Evolutionary conservation across 108 stramenopile species (phyloP).

Genomic region (Stephanodiscus triporus): DNA sequence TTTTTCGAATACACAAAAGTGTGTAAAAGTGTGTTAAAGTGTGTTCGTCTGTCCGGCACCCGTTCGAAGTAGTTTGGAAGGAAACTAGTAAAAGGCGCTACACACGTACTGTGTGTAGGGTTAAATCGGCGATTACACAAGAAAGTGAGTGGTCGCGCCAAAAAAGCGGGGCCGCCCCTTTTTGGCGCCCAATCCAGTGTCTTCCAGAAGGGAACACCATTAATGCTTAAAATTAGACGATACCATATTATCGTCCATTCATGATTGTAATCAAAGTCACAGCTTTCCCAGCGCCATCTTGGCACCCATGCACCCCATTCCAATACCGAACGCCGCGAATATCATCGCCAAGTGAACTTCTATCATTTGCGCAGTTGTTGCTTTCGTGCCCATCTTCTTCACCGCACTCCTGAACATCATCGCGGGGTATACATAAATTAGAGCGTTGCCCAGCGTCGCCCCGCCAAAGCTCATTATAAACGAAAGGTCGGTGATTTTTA

Average conservation of each 20-base stretch:
- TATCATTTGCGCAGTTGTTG: slow-evolving; percentile 54
- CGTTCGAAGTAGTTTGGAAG: no score
- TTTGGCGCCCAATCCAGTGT: no score
- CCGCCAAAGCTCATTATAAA: slow-evolving; percentile 79
- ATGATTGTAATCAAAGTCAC: neutral
- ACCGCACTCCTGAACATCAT: slow-evolving; percentile 72
- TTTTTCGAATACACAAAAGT: no score
- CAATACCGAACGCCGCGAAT: slow-evolving; percentile 73
- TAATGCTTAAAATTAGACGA: neutral
- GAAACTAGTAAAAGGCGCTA: no score
- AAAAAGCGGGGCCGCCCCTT: no score
- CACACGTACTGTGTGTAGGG: neutral
- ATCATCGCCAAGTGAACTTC: slow-evolving; percentile 65
- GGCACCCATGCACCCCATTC: slow-evolving; percentile 80
- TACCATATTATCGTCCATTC: neutral
- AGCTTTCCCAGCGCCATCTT: slow-evolving; percentile 62
- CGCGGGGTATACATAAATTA: slow-evolving; percentile 86
- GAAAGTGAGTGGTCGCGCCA: no score
- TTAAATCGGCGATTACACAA: no score
- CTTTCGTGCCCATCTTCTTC: slow-evolving; percentile 57
- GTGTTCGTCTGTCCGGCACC: no score
- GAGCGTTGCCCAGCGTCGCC: slow-evolving; percentile 76
- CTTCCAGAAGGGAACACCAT: neutral
- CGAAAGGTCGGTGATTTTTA: slow-evolving; percentile 58
- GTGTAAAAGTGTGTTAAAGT: no score